A percentile compares a stretch with the other conserved stretches of the same genome.
These are phyloP conservation scores for Solanum sejunctum DNA, from an alignment of 257 asterid genomes.

Conservation along the genomic window DNA sequence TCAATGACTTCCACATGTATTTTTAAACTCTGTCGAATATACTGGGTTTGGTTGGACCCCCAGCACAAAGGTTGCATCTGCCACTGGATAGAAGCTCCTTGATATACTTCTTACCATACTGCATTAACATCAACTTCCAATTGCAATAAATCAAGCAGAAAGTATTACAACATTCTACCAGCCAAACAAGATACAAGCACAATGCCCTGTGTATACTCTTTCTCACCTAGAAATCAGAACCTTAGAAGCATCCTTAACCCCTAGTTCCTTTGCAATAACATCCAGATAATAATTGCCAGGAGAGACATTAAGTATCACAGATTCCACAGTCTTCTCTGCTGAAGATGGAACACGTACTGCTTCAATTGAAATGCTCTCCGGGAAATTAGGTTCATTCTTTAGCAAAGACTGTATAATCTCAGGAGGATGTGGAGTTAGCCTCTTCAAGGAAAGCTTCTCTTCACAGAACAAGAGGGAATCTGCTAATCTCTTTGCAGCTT, in stretches of 20 bases:
- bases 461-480: conserved; percentile 28
- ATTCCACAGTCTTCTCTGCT: conserved; percentile 30
- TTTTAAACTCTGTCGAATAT: background rate
- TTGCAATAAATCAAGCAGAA: background rate
- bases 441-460: conserved; percentile 50
- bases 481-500: conserved; percentile 44
- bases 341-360: conserved; percentile 56
- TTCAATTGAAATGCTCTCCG: conserved; percentile 32
- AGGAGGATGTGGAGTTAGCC: conserved; percentile 32
- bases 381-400: conserved; percentile 23
- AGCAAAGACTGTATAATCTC: conserved; percentile 32
- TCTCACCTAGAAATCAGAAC: conserved; percentile 70
- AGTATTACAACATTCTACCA: background rate
- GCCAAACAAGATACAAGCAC: background rate
- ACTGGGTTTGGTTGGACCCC: background rate
- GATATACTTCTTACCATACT: background rate
- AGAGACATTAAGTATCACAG: conserved; percentile 34
- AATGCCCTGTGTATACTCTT: background rate
- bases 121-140: background rate
- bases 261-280: conserved; percentile 54
- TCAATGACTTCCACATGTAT: background rate
- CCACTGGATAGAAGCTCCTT: background rate
- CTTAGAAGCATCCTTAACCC: conserved; percentile 50
- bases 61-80: background rate
- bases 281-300: conserved; percentile 66